Evolutionary conservation across 495 filamentous ascomycete genomes (phyloP), one percentile per base, ranked within the genome.

Genomic region (Penicillium riverlandense): DNA sequence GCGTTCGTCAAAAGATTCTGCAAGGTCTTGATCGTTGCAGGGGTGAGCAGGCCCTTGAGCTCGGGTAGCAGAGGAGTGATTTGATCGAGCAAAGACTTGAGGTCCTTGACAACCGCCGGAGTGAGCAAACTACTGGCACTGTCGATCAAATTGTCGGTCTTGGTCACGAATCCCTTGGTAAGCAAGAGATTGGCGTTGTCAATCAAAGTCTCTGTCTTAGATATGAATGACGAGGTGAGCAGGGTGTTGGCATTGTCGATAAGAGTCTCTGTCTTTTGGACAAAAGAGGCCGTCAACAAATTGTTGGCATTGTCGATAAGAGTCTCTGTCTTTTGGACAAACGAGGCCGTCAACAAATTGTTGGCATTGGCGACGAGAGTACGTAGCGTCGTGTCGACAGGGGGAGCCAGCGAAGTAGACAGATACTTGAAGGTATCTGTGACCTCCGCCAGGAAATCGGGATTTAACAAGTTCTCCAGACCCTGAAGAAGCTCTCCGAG

Each of bases 351-450:
- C 44, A 61, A 30, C 56, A 64, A 14, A 45, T 49, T 12, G 46
- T 57, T 53, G 54, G 56, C 50, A 61, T 63, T 42, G 53, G 58
- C 36, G n/a, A 71, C 44, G 2, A 74, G 49, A 9, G 44, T 53
- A 34, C 67, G 63, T 7, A 75, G 45, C 48, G 74, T 65, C 49
- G 65, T 55, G 41, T 67, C 55, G 37, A 64, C 63, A 4, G 71
- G 55, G 5, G 55, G 51, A 37, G 59, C 62, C 28, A 75, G 46
- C n/a, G 58, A 27, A 11, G 66, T 67, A 14, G 53, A 53, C 1
- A 71, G 47, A 38, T 66, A 60, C 28, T 61, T 54, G 57, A 73
- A 49, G 33, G 65, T 63, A 15, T 54, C 43, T 35, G 55, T 57
- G 15, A 70, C 11, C 36, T 69, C 54, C 34, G 22, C 44, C 29